These are phyloP conservation scores for Globisporangium parvum DNA, from an alignment of 352 stramenopile genomes.

Conservation along the genomic window DNA sequence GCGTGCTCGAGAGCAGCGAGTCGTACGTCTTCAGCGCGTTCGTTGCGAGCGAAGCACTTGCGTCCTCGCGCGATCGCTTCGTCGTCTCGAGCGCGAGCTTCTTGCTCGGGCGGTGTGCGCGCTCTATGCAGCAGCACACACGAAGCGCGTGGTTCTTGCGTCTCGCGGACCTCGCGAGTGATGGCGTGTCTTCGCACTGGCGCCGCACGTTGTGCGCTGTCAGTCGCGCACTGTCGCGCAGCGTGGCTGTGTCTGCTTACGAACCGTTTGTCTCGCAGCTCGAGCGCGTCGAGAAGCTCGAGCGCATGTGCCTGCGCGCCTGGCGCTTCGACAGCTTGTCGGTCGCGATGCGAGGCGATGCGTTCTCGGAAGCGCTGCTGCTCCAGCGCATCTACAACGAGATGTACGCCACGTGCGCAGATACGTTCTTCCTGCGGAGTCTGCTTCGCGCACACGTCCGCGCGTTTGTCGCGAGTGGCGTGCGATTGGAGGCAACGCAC, in stretches of 20 bases:
- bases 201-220: slow-evolving; percentile 27
- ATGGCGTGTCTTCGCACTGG: slow-evolving; percentile 8
- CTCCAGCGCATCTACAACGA: slow-evolving; percentile 50
- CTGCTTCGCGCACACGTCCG: slow-evolving; percentile 45
- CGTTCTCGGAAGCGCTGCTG: slow-evolving; percentile 49
- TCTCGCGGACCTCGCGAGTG: slow-evolving; percentile 13
- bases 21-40: slow-evolving; percentile 27
- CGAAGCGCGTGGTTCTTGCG: slow-evolving; percentile 22
- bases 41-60: slow-evolving; percentile 18
- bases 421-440: slow-evolving; percentile 50
- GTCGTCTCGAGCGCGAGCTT: slow-evolving; percentile 25
- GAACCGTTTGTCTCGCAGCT: slow-evolving; percentile 38
- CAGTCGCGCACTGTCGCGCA: slow-evolving; percentile 25
- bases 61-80: slow-evolving; percentile 19
- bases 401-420: slow-evolving; percentile 27
- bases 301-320: slow-evolving; percentile 56
- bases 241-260: slow-evolving; percentile 22
- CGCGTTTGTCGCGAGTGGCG: slow-evolving; percentile 23
- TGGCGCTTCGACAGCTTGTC: slow-evolving; percentile 49
- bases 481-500: slow-evolving; percentile 29
- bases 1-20: slow-evolving; percentile 28
- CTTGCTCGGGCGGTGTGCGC: slow-evolving; percentile 17
- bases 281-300: slow-evolving; percentile 44
- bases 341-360: slow-evolving; percentile 21
- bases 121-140: slow-evolving; percentile 16